Evolutionary conservation across 1,284 basidiomycete genomes (phyloP).

Genomic region (Pascua sp.): DNA sequence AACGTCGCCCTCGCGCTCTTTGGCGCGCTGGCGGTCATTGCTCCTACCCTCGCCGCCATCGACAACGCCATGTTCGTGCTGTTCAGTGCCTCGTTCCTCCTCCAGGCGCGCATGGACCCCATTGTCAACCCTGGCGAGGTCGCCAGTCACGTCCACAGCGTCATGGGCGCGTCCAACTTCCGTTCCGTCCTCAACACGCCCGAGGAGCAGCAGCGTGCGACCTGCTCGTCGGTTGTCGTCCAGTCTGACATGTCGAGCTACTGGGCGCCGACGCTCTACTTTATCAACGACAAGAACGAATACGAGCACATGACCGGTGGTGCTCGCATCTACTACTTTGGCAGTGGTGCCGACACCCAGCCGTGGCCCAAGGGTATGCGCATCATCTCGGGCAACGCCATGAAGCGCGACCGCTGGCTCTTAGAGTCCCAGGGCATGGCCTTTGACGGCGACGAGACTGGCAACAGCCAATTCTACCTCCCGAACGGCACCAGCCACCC

Average conservation of each 20-base stretch:
- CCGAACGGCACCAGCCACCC: slow-evolving; percentile 30
- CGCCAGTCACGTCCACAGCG: slow-evolving; percentile 45
- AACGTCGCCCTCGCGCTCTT: too few relatives aligned
- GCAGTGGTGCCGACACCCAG: slow-evolving; percentile 6
- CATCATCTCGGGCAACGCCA: slow-evolving; percentile 50
- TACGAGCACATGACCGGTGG: slow-evolving; percentile 31
- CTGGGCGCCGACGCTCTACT: slow-evolving; percentile 52
- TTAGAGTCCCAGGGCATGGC: background rate
- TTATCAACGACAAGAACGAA: slow-evolving; percentile 34
- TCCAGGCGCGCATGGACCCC: slow-evolving; percentile 41
- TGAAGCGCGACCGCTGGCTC: slow-evolving; percentile 4
- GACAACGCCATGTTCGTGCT: too few relatives aligned
- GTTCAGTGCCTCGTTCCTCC: background rate
- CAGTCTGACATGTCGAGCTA: slow-evolving; percentile 51
- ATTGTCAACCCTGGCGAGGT: slow-evolving; percentile 43
- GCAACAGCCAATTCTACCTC: slow-evolving; percentile 16
- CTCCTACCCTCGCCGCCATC: too few relatives aligned
- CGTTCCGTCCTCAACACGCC: slow-evolving; percentile 22
- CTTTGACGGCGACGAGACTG: background rate
- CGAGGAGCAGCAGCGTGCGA: slow-evolving; percentile 25
- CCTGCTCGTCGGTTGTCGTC: slow-evolving; percentile 36
- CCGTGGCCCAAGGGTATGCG: slow-evolving; percentile 51
- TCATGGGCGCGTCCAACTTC: slow-evolving; percentile 45
- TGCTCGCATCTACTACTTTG: slow-evolving; percentile 40
- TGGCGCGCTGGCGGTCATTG: too few relatives aligned